These are phyloP conservation scores for Rhodosporidiobolus odoratus DNA, from an alignment of 768 basidiomycete genomes.

Conservation along the genomic window DNA sequence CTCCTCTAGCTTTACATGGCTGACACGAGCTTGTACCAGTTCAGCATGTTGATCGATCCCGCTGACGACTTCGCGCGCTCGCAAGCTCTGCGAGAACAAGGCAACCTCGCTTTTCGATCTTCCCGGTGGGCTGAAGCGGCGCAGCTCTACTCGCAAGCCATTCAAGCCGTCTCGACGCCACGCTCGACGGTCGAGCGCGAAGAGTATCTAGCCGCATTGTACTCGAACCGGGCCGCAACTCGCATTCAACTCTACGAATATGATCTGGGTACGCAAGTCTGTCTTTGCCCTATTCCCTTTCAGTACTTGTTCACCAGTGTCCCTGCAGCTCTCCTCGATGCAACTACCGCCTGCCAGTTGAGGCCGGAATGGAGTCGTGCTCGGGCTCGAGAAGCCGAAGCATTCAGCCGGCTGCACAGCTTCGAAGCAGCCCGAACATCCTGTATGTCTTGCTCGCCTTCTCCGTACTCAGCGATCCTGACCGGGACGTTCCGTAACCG, in stretches of 20 bases:
- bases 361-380: slow-evolving; percentile 6
- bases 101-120: slow-evolving; percentile 11
- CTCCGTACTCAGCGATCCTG: too few species aligned
- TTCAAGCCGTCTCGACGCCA: background rate
- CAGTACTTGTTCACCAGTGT: background rate
- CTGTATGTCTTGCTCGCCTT: slow-evolving; percentile 1
- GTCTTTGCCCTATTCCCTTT: background rate
- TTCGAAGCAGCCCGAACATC: background rate
- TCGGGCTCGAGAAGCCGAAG: slow-evolving; percentile 1
- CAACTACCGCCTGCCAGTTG: background rate
- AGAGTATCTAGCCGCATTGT: slow-evolving; percentile 2
- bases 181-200: background rate
- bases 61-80: too few species aligned
- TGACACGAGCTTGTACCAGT: too few species aligned
- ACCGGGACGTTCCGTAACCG: background rate
- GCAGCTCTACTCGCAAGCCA: background rate
- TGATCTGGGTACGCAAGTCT: slow-evolving; percentile 2
- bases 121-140: background rate
- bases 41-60: too few species aligned
- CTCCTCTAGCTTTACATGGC: too few species aligned
- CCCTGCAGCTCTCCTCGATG: slow-evolving; percentile 14
- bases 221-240: slow-evolving; percentile 18
- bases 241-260: slow-evolving; percentile 9
- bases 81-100: background rate
- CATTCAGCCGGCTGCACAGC: background rate